Evolutionary conservation across 768 basidiomycete genomes (phyloP).

Genomic region (Lactarius pseudohatsudake): DNA sequence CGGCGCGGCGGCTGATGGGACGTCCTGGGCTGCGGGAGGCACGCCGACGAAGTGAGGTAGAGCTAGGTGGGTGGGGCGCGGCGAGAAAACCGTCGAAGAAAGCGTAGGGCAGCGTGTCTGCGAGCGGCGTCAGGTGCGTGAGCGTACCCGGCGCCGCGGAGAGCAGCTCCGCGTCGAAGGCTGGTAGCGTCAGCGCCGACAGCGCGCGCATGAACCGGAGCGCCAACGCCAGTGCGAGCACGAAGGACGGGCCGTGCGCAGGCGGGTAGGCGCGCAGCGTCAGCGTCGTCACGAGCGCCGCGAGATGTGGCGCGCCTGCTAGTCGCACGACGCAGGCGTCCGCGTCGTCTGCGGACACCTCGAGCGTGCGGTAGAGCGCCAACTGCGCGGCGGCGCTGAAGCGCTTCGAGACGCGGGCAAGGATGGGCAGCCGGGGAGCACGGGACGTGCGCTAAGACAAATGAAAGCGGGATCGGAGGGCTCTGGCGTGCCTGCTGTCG

Average conservation of each 20-base stretch:
- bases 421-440: constrained; percentile 29
- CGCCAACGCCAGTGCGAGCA: constrained; percentile 34
- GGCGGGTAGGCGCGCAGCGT: constrained; percentile 21
- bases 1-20: constrained; percentile 20
- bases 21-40: constrained; percentile 20
- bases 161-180: constrained; percentile 33
- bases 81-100: constrained; percentile 34
- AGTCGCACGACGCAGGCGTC: constrained; percentile 33
- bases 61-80: constrained; percentile 16
- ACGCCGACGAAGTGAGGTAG: constrained; percentile 22
- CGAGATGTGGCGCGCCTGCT: constrained; percentile 32
- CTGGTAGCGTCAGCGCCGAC: constrained; percentile 32
- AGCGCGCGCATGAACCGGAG: constrained; percentile 37
- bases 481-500: constrained; percentile 16
- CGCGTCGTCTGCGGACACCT: constrained; percentile 22
- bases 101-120: constrained; percentile 30
- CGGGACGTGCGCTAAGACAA: constrained; percentile 29
- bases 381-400: constrained; percentile 31
- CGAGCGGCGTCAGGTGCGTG: constrained; percentile 30
- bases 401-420: constrained; percentile 32
- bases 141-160: constrained; percentile 32
- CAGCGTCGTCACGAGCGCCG: constrained; percentile 33
- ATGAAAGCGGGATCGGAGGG: constrained; percentile 22
- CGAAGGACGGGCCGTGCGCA: constrained; percentile 23
- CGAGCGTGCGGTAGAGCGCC: constrained; percentile 33